Conservation (phyloP, 805 yeast genomes). For the Zygoascus bituminiphila region DNA sequence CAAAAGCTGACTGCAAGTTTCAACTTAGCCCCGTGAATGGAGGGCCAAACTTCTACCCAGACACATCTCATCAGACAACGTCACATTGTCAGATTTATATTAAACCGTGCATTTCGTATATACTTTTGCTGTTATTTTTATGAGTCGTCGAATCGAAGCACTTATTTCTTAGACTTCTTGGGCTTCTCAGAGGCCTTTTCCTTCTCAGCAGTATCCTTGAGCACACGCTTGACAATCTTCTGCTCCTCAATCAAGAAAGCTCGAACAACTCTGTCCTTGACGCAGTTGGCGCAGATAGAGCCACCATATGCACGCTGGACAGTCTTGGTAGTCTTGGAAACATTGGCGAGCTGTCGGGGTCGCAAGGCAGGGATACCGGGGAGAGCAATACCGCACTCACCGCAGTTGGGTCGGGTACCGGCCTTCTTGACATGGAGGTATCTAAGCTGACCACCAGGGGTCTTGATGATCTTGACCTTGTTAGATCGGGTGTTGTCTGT, state of each 20-base stretch:
- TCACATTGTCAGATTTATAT: too few relatives aligned
- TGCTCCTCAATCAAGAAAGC: conserved; percentile 99
- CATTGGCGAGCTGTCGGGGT: conserved; percentile 95
- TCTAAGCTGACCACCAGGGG: conserved; percentile 99
- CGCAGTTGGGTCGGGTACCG: conserved; percentile 69
- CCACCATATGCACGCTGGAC: conserved; percentile 99
- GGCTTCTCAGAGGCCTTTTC: conserved; percentile 55
- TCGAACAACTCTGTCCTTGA: conserved; percentile 98
- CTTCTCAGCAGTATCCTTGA: conserved; percentile 91
- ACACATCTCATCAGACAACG: too few relatives aligned
- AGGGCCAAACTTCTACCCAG: too few relatives aligned
- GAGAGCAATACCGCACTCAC: conserved; percentile 60
- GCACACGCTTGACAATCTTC: conserved; percentile 98
- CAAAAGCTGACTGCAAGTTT: too few relatives aligned
- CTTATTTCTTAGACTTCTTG: conserved; percentile 26
- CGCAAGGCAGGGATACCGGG: conserved; percentile 90
- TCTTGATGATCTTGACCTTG: conserved; percentile 99
- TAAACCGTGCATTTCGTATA: conserved; percentile 1
- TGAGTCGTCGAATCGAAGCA: neutral
- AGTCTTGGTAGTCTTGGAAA: conserved; percentile 94
- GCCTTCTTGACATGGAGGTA: conserved; percentile 95
- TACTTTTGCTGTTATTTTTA: neutral
- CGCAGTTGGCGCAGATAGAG: conserved; percentile 93
- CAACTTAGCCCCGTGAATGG: too few relatives aligned
- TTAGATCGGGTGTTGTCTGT: conserved; percentile 98